Evolutionary conservation across 2,329 filamentous ascomycete genomes (phyloP).

Genomic region (Aaosphaeria arxii): DNA sequence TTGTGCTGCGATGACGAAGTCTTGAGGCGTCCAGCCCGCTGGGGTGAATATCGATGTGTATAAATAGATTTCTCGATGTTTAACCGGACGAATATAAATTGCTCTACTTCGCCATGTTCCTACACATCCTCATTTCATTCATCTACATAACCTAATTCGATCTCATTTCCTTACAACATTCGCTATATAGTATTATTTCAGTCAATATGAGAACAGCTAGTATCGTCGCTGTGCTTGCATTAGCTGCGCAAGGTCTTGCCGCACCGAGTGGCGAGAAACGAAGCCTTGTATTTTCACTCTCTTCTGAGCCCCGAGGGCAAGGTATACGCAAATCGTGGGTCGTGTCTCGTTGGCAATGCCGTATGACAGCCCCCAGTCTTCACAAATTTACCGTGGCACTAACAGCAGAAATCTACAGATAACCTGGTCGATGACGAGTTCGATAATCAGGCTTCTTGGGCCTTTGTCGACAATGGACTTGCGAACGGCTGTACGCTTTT

Average conservation of each 20-base stretch:
- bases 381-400: not conserved
- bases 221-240: too few species aligned
- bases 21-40: too few species aligned
- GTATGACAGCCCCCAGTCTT: not conserved
- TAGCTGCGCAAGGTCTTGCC: not conserved
- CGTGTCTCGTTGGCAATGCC: slow-evolving; percentile 16
- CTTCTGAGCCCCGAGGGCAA: slow-evolving; percentile 10
- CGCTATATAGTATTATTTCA: too few species aligned
- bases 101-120: too few species aligned
- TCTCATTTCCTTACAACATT: too few species aligned
- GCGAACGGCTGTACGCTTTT: slow-evolving; percentile 18
- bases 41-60: too few species aligned
- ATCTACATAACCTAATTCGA: too few species aligned
- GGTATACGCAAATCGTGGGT: slow-evolving; percentile 12
- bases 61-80: too few species aligned
- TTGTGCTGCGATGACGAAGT: too few species aligned
- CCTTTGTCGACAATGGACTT: slow-evolving; percentile 16
- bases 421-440: slow-evolving; percentile 10
- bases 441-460: slow-evolving; percentile 17
- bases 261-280: not conserved
- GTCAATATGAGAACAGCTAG: too few species aligned
- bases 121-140: too few species aligned
- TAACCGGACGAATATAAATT: too few species aligned
- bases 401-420: slow-evolving; percentile 1
- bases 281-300: slow-evolving; percentile 14